Evolutionary conservation across 2,329 filamentous ascomycete genomes (phyloP), one percentile per base, ranked within the genome.

Genomic region (Aspergillus sp.): DNA sequence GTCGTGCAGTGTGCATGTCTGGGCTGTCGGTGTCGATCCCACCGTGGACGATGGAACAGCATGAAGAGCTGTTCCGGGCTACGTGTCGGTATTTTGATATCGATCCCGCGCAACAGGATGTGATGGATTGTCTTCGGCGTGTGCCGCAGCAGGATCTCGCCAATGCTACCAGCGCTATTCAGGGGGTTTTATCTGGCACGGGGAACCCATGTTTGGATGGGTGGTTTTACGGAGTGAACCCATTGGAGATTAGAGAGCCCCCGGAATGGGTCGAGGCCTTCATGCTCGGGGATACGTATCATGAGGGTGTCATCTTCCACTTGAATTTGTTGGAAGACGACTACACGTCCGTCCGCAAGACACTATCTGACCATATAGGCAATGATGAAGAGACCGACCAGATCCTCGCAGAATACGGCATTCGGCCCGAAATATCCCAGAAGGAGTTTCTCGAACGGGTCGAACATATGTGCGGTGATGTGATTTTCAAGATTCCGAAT

Each of bases 281-380:
- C 3, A 65, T 64, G 61, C 19, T 65, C 22, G 61, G 63, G 2
- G 63, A 65, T 52, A 60, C 55, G 3, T 63, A 63, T 20, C 60
- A 66, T 40, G 64, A 65, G 45, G 62, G 63, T 6, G 36, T 65
- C 9, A 64, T 66, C 22, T 66, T 65, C 40, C 61, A 64, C 46
- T 40, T 61, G 0, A 65, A 63, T 38, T 47, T 66, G 2, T 41
- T 60, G 10, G 49, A 59, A 1, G 57, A 62, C 3, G 41, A 55
- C 14, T 62, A 59, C 30, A 16, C 52, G 1, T 54, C 50, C 1
- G 51, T 65, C 26, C 59, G 53, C 3, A 30, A 38, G 2, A 52
- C 46, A 5, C 44, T 65, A 2, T 32, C 40, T 13, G 30, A 48
- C 4, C 17, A 56, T 20, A 55, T 65, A 2, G 20, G 41, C 32